Base-by-base conservation (phyloP, 306 rosid species). In the Rosa multiflora region DNA sequence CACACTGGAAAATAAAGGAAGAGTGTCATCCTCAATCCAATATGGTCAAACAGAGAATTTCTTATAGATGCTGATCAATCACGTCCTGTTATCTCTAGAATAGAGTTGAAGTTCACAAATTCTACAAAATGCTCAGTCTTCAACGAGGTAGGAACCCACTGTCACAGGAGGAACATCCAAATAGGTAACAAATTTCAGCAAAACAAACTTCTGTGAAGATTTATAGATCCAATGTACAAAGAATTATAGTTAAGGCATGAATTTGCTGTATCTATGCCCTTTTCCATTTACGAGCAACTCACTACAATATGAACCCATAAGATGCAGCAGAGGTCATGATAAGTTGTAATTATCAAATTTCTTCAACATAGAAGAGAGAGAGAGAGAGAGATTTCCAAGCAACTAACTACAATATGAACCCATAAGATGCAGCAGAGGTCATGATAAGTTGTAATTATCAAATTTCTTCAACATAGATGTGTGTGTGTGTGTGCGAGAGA, bases 151-250 rank as follows among this genome's bases (percentile, higher is more conserved):
- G 4, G 20, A 80, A 20, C 68, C 51, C 66, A 78, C 84, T 66
- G 84, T 53, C 81, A 77, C 10, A 11, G 48, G 66, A 52, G 70
- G 66, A 63, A 66, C 40, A 32, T 70, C 67, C 67, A 21, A 74
- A 76, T 64, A 76, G 67, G 67, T 43, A 79, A 68, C 40, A 75
- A 23, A 69, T 29, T 42, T 29, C 74, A 48, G 69, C 47, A 52
- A 72, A 49, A 53, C 58, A 68, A 67, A 68, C 37, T 37, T n/a
- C 23, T 32, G 3, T 37, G 6, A 61, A 51, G 42, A 73, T 40
- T 20, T 44, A 15, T 9, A 8, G 10, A 49, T 21, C 59, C 35
- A 74, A 13, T 74, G 43, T 29, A 11, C n/a, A 29, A 62, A 62
- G 35, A 18, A 11, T 62, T 32, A 32, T 14, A 35, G 67, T 26